A percentile compares a stretch with the other conserved stretches of the same genome.
Conservation (phyloP, 352 stramenopile species). For the Peronosclerospora sorghi region DNA sequence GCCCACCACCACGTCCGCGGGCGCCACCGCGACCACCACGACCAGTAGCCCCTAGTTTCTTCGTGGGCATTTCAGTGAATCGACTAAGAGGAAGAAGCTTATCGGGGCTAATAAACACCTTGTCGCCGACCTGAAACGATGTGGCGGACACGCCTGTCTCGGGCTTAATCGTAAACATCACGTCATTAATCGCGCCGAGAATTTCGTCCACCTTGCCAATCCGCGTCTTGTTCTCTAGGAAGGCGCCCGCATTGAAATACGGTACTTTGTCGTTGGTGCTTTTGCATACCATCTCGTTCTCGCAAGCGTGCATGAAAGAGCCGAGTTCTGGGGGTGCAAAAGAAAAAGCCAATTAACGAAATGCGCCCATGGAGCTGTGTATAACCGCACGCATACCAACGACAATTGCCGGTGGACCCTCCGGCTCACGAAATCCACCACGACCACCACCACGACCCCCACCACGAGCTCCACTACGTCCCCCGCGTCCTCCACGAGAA, state of each 20-base stretch:
- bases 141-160: slow-evolving; percentile 89
- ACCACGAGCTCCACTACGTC: slow-evolving; percentile 22
- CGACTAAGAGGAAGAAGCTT: slow-evolving; percentile 93
- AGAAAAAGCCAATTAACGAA: too few relatives aligned
- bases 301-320: slow-evolving; percentile 92
- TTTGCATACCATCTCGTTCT: slow-evolving; percentile 97
- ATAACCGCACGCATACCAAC: slow-evolving; percentile 31
- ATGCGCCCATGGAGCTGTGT: background rate
- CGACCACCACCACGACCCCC: slow-evolving; percentile 26
- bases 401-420: slow-evolving; percentile 61
- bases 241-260: slow-evolving; percentile 98
- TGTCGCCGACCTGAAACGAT: slow-evolving; percentile 95
- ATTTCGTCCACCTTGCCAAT: slow-evolving; percentile 99
- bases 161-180: slow-evolving; percentile 96
- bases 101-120: slow-evolving; percentile 95
- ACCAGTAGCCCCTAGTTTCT: slow-evolving; percentile 31
- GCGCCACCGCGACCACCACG: slow-evolving; percentile 34
- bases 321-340: slow-evolving; percentile 81
- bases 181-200: slow-evolving; percentile 93
- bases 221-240: slow-evolving; percentile 98
- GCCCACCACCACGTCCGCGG: slow-evolving; percentile 26
- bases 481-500: slow-evolving; percentile 29
- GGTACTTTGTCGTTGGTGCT: slow-evolving; percentile 93
- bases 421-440: slow-evolving; percentile 37
- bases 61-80: slow-evolving; percentile 91